Evolutionary conservation across 169 alveolate genomes (phyloP).

Genomic region (Ichthyophthirius multifiliis): DNA sequence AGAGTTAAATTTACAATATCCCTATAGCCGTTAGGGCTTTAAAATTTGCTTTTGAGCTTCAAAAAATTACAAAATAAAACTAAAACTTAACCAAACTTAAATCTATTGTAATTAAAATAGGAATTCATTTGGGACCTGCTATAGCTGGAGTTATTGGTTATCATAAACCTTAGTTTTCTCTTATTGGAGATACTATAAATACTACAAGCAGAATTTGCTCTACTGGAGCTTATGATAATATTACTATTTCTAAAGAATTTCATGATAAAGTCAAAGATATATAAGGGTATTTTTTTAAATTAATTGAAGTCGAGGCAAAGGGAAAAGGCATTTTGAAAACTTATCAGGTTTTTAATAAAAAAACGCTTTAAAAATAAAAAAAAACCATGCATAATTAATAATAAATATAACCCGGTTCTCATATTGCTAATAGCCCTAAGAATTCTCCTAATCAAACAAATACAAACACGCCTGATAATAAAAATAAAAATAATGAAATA

Average conservation of each 20-base stretch:
- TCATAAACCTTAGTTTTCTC: slow-evolving; percentile 84
- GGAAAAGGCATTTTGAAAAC: slow-evolving; percentile 40
- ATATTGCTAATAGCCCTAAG: too few relatives aligned
- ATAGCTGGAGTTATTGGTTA: slow-evolving; percentile 87
- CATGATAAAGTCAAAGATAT: slow-evolving; percentile 5
- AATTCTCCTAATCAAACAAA: too few relatives aligned
- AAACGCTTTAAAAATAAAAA: not conserved
- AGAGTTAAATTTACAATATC: not conserved
- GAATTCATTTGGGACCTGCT: slow-evolving; percentile 84
- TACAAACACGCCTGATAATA: too few relatives aligned
- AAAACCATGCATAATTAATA: too few relatives aligned
- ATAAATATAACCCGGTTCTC: too few relatives aligned
- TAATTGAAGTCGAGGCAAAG: slow-evolving; percentile 32
- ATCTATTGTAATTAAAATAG: slow-evolving; percentile 21
- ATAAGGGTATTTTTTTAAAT: not conserved
- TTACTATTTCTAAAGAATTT: slow-evolving; percentile 38
- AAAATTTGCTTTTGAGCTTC: not conserved
- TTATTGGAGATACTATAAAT: slow-evolving; percentile 86
- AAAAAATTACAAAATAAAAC: not conserved
- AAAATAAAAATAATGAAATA: too few relatives aligned
- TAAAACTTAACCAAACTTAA: not conserved
- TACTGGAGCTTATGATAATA: slow-evolving; percentile 48
- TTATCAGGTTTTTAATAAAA: not conserved
- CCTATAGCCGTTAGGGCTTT: not conserved
- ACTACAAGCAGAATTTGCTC: slow-evolving; percentile 85